Evolutionary conservation across 495 filamentous ascomycete genomes (phyloP).

Genomic region (Pseudevernia furfuracea): DNA sequence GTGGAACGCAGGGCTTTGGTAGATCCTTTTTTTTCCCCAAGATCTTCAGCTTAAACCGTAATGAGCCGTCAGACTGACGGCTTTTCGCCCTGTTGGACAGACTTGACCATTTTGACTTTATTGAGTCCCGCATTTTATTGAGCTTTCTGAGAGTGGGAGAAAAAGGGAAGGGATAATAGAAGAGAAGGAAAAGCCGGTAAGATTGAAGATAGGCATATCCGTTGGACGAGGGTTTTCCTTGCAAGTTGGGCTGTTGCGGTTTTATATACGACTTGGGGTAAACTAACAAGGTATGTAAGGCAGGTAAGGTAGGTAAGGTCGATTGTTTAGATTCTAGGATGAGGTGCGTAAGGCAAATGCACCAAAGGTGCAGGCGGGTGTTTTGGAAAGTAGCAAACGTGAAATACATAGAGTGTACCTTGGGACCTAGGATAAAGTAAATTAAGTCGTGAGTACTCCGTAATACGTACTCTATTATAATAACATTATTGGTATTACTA

Average conservation of each 20-base stretch:
- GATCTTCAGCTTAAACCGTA: conserved; percentile 5
- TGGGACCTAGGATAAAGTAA: too few species aligned
- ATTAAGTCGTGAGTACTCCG: too few species aligned
- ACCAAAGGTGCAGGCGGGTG: too few species aligned
- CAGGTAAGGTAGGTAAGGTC: too few species aligned
- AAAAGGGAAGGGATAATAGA: too few species aligned
- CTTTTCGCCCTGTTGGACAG: conserved; percentile 11
- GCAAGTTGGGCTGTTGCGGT: not conserved
- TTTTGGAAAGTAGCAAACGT: too few species aligned
- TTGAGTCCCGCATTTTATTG: conserved; percentile 18
- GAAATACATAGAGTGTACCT: too few species aligned
- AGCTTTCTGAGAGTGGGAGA: not conserved
- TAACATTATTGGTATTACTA: too few species aligned
- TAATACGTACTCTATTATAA: too few species aligned
- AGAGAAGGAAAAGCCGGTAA: not conserved
- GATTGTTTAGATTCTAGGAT: too few species aligned
- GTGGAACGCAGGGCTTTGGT: conserved; percentile 14
- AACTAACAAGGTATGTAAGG: not conserved
- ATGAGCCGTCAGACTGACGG: conserved; percentile 10
- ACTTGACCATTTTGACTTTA: conserved; percentile 17
- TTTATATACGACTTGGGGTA: not conserved
- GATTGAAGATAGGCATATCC: not conserved
- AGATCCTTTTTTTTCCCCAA: not conserved
- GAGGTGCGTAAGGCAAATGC: too few species aligned
- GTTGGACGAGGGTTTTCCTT: not conserved